A percentile compares a stretch with the other conserved stretches of the same genome.
Evolutionary conservation across 306 rosid species (phyloP).

Genomic region (Medicago ruthenica): DNA sequence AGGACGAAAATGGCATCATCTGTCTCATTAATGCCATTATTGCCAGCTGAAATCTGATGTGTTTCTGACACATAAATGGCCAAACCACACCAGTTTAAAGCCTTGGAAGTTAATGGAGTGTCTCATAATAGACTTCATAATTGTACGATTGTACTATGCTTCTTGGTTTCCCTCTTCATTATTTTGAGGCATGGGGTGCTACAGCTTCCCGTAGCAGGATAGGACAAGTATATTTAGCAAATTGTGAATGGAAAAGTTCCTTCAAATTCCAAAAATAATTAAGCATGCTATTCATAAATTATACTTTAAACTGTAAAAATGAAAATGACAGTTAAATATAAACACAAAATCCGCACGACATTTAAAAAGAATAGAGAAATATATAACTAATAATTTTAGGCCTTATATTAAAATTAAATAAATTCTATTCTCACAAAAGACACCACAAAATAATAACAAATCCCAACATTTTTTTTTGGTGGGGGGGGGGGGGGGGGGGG

Average conservation of each 20-base stretch:
- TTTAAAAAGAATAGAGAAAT: no score
- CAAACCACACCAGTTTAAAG: slow-evolving; percentile 15
- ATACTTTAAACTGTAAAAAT: no score
- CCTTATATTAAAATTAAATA: no score
- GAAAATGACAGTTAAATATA: no score
- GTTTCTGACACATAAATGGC: slow-evolving; percentile 26
- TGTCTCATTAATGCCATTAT: slow-evolving; percentile 17
- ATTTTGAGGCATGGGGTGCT: neutral
- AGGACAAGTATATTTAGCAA: neutral
- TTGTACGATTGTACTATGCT: neutral
- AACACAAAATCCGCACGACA: no score
- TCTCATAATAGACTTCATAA: neutral
- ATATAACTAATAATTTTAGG: no score
- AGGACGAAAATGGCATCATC: slow-evolving; percentile 26
- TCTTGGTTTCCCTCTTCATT: neutral
- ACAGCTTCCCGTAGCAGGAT: neutral
- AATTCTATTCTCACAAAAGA: no score
- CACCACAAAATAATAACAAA: no score
- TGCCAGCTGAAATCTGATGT: neutral
- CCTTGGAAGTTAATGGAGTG: slow-evolving; percentile 4
- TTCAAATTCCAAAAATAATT: slow-evolving; percentile 11
- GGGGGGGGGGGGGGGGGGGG: no score
- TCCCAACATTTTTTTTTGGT: no score
- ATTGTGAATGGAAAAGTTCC: slow-evolving; percentile 14
- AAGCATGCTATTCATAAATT: neutral